Evolutionary conservation across 1,139 yeast species (phyloP), one percentile per base, ranked within the genome.

Genomic region (Candida smagusa): DNA sequence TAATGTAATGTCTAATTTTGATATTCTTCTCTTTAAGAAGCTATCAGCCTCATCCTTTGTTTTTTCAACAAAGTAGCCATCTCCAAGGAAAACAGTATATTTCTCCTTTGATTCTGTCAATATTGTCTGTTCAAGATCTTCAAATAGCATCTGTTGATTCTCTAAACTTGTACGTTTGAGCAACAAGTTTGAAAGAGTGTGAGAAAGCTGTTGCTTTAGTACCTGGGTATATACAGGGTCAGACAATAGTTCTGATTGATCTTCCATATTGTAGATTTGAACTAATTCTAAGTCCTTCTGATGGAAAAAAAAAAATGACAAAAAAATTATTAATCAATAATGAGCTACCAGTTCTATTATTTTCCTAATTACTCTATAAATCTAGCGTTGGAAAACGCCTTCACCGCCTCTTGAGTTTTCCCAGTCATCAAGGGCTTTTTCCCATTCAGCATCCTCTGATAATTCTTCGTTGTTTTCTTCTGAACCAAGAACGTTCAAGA

Each of bases 361-460:
- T 22, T 22, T 32, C 30, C 21, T 32, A 19, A 26, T 22, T 12
- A 27, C 12, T 27, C 29, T 27, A 27, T 27, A 27, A 27, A n/a
- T 11, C 12, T 31, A 41, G 12, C 43, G 33, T 22, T 34, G 38
- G 12, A 46, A 35, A 11, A 41, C 33, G 6, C 48, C 47, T 3
- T 39, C 25, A 2, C 45, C 52, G 12, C 51, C 50, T 27, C 49
- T 43, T 28, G 55, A 56, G 2, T 55, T 56, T 50, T 83, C 88
- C 86, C 88, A 84, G 9, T 81, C 79, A 35, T 71, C 62, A 31
- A 84, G 55, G 2, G 87, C 84, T 22, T 63, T 55, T 44, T 81
- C 84, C 89, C 89, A 84, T 50, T 83, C 87, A 39, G 81, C 81
- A 22, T 82, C 88, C 23, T 75, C 84, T 11, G 12, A 9, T 6